Percentiles rank a stretch among this genome's conserved stretches.
These are phyloP conservation scores for Heliocybe sulcata DNA, from an alignment of 1,284 basidiomycete genomes.

Conservation along the genomic window DNA sequence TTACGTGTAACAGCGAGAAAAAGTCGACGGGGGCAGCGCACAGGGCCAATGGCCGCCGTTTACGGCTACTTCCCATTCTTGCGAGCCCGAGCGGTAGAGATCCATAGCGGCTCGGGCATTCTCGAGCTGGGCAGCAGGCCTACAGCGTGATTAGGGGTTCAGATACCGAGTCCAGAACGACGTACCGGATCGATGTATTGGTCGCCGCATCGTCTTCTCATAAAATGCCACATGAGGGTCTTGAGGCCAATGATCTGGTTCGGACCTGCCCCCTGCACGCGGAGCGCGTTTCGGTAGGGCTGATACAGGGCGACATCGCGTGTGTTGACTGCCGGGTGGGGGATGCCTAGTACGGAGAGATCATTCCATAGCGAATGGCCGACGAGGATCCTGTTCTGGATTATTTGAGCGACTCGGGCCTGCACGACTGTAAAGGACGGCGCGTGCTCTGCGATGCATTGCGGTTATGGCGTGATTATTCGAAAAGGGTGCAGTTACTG, in stretches of 20 bases:
- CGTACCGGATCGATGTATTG: conserved; percentile 62
- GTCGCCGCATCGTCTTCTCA: conserved; percentile 69
- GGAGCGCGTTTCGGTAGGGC: conserved; percentile 67
- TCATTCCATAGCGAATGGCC: conserved; percentile 76
- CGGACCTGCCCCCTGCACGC: conserved; percentile 28
- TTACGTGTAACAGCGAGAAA: conserved; percentile 70
- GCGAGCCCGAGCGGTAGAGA: conserved; percentile 61
- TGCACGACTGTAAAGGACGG: conserved; percentile 55
- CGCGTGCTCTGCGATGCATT: conserved; percentile 33
- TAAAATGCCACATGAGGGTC: conserved; percentile 73
- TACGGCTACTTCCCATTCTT: conserved; percentile 62
- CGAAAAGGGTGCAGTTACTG: not conserved
- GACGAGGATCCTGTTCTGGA: conserved; percentile 61
- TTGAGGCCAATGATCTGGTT: conserved; percentile 64
- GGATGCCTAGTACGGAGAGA: conserved; percentile 78
- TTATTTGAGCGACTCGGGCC: conserved; percentile 49
- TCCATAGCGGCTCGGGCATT: conserved; percentile 72
- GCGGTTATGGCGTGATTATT: conserved; percentile 5
- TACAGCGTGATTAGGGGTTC: not conserved
- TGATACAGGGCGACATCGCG: conserved; percentile 75
- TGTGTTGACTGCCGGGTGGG: conserved; percentile 72
- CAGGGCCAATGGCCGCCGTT: conserved; percentile 64
- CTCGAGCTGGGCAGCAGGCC: conserved; percentile 45
- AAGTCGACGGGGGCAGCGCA: conserved; percentile 66
- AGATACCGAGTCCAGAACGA: conserved; percentile 11